Evolutionary conservation across 140 eudicot genomes (phyloP), one percentile per base, ranked within the genome.

Genomic region (Bidens hawaiensis): DNA sequence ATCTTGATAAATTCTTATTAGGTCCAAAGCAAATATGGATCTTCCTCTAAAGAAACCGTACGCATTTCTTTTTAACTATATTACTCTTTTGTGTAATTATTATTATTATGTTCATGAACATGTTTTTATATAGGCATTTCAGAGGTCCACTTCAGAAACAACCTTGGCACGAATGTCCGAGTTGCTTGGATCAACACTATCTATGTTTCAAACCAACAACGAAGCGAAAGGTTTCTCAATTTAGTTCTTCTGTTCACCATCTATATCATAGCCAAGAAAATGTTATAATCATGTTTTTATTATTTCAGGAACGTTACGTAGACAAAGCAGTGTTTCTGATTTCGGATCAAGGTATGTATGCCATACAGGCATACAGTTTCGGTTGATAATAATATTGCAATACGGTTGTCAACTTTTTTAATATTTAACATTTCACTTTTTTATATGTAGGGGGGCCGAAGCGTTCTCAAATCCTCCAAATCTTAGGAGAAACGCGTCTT

Each of bases 21-120:
- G 97, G 73, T 91, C 47, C 98, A 87, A 70, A 79, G 95, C 80
- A 91, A 91, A 65, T 91, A 84, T 75, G 98, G 97, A 31, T 22
- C 79, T 58, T 25, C 82, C 56, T 69, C 59, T 38, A 86, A 80
- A 68, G 94, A 84, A 69, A 51, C 67, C 56, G 98, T 91, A 78
- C 80, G 89, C 80, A 64, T 56, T 28, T 0, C 25, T 3, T 46
- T 24, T 25, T 10, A 53, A 52, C 28, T 50, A 5, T 60, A 11
- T 48, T 36, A 14, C 53, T 14, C 1, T 50, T 24, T 1, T 70
- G 13, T 31, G 34, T n/a, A 10, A 30, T 47, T 51, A 11, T 58
- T 33, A 2, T 47, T 61, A 14, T 6, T 60, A 2, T 48, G 23
- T 22, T 56, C 26, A 24, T 62, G 53, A 69, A 71, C 77, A 33